These are phyloP conservation scores for Globisporangium uncinulatum DNA, from an alignment of 352 stramenopile genomes.

Conservation along the genomic window DNA sequence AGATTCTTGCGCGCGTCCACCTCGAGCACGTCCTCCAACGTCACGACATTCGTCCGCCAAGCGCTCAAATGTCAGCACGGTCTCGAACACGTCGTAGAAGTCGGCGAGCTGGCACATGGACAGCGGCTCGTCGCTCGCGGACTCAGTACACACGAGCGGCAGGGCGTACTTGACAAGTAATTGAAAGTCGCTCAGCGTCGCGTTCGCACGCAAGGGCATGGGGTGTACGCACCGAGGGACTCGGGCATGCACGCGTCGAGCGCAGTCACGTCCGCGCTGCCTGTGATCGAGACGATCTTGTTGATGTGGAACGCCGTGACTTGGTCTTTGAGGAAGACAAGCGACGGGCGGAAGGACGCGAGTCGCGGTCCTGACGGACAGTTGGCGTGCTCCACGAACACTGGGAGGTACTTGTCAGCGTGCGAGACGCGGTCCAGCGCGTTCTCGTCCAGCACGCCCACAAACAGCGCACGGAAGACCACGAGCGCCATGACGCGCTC, in stretches of 20 bases:
- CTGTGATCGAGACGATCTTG: slow-evolving; percentile 5
- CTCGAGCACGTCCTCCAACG: slow-evolving; percentile 11
- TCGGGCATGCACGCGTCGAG: neutral
- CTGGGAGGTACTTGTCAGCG: neutral
- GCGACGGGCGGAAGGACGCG: slow-evolving; percentile 8
- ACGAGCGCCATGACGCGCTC: neutral
- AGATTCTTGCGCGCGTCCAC: slow-evolving; percentile 21
- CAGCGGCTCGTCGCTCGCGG: slow-evolving; percentile 12
- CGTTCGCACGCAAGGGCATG: neutral
- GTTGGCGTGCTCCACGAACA: neutral
- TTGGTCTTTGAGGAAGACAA: slow-evolving; percentile 15
- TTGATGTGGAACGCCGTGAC: slow-evolving; percentile 13
- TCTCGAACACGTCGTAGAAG: slow-evolving; percentile 10
- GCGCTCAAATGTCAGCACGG: slow-evolving; percentile 10
- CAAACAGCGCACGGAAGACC: neutral
- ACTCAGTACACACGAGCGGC: slow-evolving; percentile 7
- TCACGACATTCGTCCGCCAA: neutral
- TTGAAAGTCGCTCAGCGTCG: slow-evolving; percentile 10
- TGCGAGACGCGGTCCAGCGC: neutral
- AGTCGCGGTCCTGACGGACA: neutral
- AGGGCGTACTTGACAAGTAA: slow-evolving; percentile 6
- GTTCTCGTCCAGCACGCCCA: neutral
- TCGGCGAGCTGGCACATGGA: slow-evolving; percentile 17
- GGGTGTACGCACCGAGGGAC: neutral
- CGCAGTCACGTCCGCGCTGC: neutral